phyloP scores from a whole-genome alignment of 805 yeast species.

The Pichia insulana region DNA sequence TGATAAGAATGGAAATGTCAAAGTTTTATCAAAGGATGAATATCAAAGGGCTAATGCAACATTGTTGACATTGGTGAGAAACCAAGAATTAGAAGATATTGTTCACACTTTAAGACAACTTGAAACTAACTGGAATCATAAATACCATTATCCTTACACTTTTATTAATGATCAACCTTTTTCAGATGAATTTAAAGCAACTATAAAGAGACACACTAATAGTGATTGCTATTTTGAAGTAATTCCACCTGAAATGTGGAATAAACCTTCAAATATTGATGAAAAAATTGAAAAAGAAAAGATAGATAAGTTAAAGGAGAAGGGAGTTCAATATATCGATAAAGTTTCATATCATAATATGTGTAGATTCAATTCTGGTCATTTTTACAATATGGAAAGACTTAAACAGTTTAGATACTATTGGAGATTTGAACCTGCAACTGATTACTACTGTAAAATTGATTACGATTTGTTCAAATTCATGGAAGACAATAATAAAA shows the following conservation, averaged over 20 bases:
- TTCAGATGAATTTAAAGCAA: conserved; percentile 60
- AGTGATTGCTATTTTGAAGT: conserved; percentile 42
- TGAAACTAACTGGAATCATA: conserved; percentile 63
- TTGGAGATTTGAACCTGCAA: conserved; percentile 78
- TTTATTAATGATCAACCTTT: conserved; percentile 82
- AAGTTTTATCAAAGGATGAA: conserved; percentile 23
- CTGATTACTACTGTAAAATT: conserved; percentile 57
- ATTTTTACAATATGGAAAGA: conserved; percentile 54
- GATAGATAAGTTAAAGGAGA: conserved; percentile 29
- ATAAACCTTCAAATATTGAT: conserved; percentile 39
- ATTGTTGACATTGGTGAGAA: conserved; percentile 65
- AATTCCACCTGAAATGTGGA: conserved; percentile 45
- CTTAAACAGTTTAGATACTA: conserved; percentile 57
- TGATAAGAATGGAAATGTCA: conserved; percentile 21
- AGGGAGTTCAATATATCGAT: conserved; percentile 52
- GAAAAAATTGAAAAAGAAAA: conserved; percentile 29
- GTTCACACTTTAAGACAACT: conserved; percentile 50
- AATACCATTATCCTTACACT: conserved; percentile 86
- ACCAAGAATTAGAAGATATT: conserved; percentile 50
- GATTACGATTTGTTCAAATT: conserved; percentile 73
- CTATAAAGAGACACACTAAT: conserved; percentile 38
- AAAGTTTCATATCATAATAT: conserved; percentile 65
- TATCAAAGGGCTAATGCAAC: conserved; percentile 60
- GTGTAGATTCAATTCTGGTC: conserved; percentile 74
- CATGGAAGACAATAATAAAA: conserved; percentile 58